Conservation (phyloP, 306 rosid species). For the Cicer cuneatum region DNA sequence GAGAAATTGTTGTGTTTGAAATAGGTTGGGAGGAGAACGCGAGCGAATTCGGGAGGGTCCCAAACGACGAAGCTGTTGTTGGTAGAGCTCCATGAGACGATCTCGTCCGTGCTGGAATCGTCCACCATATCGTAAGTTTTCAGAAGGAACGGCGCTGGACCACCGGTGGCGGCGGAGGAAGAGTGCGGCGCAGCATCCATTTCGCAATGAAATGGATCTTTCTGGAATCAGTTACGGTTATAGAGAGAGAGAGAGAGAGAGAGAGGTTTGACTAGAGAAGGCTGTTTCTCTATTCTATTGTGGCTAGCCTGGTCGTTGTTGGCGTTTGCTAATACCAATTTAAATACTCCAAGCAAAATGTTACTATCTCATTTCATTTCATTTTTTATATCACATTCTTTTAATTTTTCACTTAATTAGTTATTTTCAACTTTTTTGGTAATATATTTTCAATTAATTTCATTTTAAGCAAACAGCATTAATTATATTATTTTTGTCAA, state of each 20-base stretch:
- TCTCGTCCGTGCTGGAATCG: constrained; percentile 71
- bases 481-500: too few species aligned
- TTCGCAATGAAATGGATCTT: constrained; percentile 29
- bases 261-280: constrained; percentile 42
- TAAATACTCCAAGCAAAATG: too few species aligned
- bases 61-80: constrained; percentile 88
- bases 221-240: constrained; percentile 15
- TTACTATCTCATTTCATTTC: too few species aligned
- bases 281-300: not conserved
- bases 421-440: too few species aligned
- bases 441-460: too few species aligned
- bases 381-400: too few species aligned
- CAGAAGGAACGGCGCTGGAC: constrained; percentile 88
- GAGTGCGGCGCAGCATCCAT: constrained; percentile 60
- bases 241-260: constrained; percentile 12
- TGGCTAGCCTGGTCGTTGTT: constrained; percentile 42
- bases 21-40: constrained; percentile 80
- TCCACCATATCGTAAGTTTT: constrained; percentile 96
- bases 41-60: constrained; percentile 90
- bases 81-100: constrained; percentile 85
- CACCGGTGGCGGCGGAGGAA: constrained; percentile 56
- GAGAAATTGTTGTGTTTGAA: constrained; percentile 98
- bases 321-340: not conserved
- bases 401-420: too few species aligned
- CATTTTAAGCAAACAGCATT: too few species aligned